Conservation (phyloP, 176 grass and related monocot species). For the Oryza glaberrima region DNA sequence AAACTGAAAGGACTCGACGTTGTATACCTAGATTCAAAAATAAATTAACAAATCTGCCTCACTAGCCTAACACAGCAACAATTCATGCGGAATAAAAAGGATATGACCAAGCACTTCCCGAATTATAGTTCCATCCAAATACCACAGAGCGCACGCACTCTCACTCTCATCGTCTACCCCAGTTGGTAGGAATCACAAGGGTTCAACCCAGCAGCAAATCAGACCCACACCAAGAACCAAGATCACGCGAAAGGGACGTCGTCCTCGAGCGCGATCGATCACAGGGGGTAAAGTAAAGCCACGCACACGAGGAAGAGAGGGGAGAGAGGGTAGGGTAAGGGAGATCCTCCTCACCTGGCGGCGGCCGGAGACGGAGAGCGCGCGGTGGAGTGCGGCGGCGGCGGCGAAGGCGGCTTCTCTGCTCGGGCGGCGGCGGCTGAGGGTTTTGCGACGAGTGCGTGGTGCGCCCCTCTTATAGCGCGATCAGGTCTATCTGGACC, state of each 20-base stretch:
- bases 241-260: not conserved
- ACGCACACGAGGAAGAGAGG: not conserved
- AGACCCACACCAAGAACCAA: not conserved
- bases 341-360: not conserved
- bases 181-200: not conserved
- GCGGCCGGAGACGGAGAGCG: not conserved
- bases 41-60: not conserved
- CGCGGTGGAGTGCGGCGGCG: not conserved
- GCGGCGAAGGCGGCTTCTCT: not conserved
- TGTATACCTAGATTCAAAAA: not conserved
- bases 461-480: not conserved
- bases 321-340: not conserved
- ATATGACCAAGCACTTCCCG: not conserved
- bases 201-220: not conserved
- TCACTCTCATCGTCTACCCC: not conserved
- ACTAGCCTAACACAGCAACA: not conserved
- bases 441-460: not conserved
- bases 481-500: not conserved
- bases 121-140: not conserved
- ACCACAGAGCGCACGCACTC: too few species aligned
- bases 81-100: not conserved
- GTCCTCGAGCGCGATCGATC: not conserved
- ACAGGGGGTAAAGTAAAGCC: too few species aligned
- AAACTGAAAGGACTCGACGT: not conserved
- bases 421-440: slow-evolving; percentile 12